Percentiles rank a stretch among this genome's conserved stretches.
Conservation (phyloP, 352 stramenopile genomes). For the Phytophthora podocarpi region DNA sequence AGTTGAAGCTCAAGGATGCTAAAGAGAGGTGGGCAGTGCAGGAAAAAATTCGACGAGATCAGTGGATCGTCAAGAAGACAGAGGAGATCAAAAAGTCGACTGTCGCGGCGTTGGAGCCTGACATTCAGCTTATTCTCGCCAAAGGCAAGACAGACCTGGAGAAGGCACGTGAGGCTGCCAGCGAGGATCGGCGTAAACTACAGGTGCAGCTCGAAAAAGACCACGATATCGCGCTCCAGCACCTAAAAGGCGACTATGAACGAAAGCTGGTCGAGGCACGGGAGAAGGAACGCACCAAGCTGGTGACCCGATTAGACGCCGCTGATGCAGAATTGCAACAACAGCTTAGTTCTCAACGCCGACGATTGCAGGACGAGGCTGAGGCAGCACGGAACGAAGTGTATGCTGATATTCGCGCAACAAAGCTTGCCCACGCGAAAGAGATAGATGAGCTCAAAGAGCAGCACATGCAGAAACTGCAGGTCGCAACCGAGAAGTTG, state of each 20-base stretch:
- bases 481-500: slow-evolving; percentile 40
- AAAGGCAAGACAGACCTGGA: slow-evolving; percentile 78
- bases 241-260: slow-evolving; percentile 74
- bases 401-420: slow-evolving; percentile 48
- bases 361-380: slow-evolving; percentile 73
- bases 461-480: slow-evolving; percentile 43
- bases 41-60: slow-evolving; percentile 72
- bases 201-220: slow-evolving; percentile 66
- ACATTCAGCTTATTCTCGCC: slow-evolving; percentile 81
- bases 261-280: slow-evolving; percentile 69
- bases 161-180: slow-evolving; percentile 56
- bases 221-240: slow-evolving; percentile 50
- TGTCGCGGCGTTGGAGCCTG: slow-evolving; percentile 73
- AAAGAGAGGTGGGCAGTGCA: slow-evolving; percentile 74
- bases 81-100: slow-evolving; percentile 89
- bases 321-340: slow-evolving; percentile 82
- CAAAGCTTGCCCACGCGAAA: slow-evolving; percentile 57
- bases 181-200: slow-evolving; percentile 62
- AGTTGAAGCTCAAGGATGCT: slow-evolving; percentile 78
- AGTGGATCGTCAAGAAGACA: slow-evolving; percentile 86
- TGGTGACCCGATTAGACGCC: slow-evolving; percentile 73
- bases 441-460: slow-evolving; percentile 70
- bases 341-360: slow-evolving; percentile 70
- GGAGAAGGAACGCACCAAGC: slow-evolving; percentile 78
- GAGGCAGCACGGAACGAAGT: slow-evolving; percentile 68